Evolutionary conservation across 805 yeast species (phyloP), one percentile per base, ranked within the genome.

Genomic region (Candida krabiensis): DNA sequence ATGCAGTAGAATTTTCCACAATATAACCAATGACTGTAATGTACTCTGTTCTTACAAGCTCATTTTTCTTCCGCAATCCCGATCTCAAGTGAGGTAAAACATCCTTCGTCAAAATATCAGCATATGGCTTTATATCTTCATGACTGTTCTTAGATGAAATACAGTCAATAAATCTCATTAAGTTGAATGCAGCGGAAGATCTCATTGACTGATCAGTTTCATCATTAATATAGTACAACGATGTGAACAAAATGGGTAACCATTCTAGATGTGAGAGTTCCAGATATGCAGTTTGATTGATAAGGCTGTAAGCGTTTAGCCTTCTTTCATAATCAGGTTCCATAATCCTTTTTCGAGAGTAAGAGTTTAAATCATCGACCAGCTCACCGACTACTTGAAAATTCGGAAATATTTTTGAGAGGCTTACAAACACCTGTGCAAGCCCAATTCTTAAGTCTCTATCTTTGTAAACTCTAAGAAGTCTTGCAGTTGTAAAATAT

Each of bases 301-400:
- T 69, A 13, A 53, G 55, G 37, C 78, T 76, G 58, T 77, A 91
- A 0, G 91, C 86, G 4, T 70, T 66, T 31, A 91, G 65, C 43
- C 96, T 72, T 37, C 75, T 74, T 41, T 80, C 91, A 58, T 82
- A 91, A 61, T 93, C 96, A 29, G 84, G 80, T 46, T 84, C 89
- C 22, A 79, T 80, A 39, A 88, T 63, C 37, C 86, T 71, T 24
- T 63, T 75, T 2, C 57, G 55, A 0, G 89, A 77, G 52, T 69
- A 86, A 0, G 96, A 69, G 55, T 93, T 90, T 43, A 91, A 64
- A 26, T 79, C 88, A 2, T 63, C 63, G 11, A 87, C 55, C n/a
- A 88, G 58, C 9, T 38, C 42, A 1, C 83, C 75, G 19, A 82
- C 77, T 5, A 62, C 56, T 13, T 62, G 50, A 19, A 74, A 65